Evolutionary conservation across 352 stramenopile species (phyloP).

Genomic region (Globisporangium radiosum): DNA sequence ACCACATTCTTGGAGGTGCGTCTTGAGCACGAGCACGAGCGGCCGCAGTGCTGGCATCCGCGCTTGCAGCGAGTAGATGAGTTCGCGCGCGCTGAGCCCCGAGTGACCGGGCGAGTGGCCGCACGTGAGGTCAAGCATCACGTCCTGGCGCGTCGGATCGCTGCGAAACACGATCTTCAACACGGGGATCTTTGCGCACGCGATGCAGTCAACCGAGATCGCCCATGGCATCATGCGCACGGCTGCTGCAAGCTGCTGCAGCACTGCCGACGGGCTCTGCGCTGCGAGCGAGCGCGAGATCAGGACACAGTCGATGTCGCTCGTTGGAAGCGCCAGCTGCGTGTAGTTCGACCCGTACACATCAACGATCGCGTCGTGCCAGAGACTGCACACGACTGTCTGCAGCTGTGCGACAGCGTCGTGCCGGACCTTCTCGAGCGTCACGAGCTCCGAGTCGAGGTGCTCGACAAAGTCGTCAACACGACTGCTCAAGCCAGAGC

Average conservation of each 20-base stretch:
- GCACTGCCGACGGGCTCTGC: slow-evolving; percentile 75
- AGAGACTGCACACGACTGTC: slow-evolving; percentile 48
- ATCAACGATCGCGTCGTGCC: slow-evolving; percentile 89
- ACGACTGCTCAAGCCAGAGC: slow-evolving; percentile 36
- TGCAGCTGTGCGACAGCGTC: slow-evolving; percentile 43
- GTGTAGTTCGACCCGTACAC: slow-evolving; percentile 97
- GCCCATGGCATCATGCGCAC: slow-evolving; percentile 75
- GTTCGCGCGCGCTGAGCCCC: slow-evolving; percentile 86
- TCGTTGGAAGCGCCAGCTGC: slow-evolving; percentile 90
- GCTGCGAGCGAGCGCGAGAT: slow-evolving; percentile 75
- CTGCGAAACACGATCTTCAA: slow-evolving; percentile 87
- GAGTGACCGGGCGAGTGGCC: slow-evolving; percentile 92
- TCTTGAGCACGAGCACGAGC: slow-evolving; percentile 94
- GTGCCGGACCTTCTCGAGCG: slow-evolving; percentile 35
- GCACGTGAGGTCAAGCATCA: slow-evolving; percentile 93
- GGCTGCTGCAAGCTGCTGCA: slow-evolving; percentile 85
- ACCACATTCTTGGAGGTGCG: slow-evolving; percentile 58
- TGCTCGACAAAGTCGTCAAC: slow-evolving; percentile 44
- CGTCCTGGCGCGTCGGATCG: slow-evolving; percentile 22
- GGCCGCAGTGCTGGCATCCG: slow-evolving; percentile 91
- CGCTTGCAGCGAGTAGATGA: slow-evolving; percentile 89
- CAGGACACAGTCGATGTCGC: slow-evolving; percentile 96
- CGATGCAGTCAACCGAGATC: slow-evolving; percentile 90
- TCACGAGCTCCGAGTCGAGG: slow-evolving; percentile 36
- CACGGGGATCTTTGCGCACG: slow-evolving; percentile 93